A percentile compares a stretch with the other conserved stretches of the same genome.
Conservation (phyloP, 129 eudicot species). For the Cynara cardunculus region DNA sequence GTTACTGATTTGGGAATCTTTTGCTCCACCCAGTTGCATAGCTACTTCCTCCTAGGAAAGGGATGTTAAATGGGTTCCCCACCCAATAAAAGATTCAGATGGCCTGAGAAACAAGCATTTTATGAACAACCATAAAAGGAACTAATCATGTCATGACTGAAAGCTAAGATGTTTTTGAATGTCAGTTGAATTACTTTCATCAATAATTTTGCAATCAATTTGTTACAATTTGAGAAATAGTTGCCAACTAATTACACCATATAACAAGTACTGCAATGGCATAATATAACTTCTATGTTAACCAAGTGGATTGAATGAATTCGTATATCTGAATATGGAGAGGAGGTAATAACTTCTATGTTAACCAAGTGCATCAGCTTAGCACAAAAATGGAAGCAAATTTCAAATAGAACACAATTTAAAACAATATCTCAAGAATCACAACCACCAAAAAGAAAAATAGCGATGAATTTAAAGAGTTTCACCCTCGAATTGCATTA, state of each 20-base stretch:
- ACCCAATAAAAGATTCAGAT: constrained; percentile 20
- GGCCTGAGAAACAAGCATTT: neutral
- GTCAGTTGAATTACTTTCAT: neutral
- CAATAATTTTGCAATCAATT: neutral
- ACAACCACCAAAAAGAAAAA: neutral
- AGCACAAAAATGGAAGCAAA: neutral
- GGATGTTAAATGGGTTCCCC: constrained; percentile 17
- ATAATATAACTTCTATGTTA: neutral
- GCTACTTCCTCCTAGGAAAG: constrained; percentile 44
- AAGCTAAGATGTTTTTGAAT: no score
- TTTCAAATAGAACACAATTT: neutral
- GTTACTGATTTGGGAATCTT: constrained; percentile 74
- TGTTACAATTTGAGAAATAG: neutral
- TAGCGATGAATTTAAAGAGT: neutral
- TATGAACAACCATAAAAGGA: neutral
- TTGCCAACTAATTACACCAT: neutral
- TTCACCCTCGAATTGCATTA: neutral
- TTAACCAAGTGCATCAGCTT: neutral
- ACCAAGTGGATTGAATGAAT: neutral
- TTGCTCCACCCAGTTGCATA: constrained; percentile 91
- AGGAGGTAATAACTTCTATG: neutral
- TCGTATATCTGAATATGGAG: constrained; percentile 9
- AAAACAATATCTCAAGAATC: neutral
- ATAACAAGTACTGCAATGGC: neutral
- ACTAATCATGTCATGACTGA: neutral